These are phyloP conservation scores for Coemansia sp. DNA, from an alignment of 192 early-diverging fungal genomes.

Conservation along the genomic window DNA sequence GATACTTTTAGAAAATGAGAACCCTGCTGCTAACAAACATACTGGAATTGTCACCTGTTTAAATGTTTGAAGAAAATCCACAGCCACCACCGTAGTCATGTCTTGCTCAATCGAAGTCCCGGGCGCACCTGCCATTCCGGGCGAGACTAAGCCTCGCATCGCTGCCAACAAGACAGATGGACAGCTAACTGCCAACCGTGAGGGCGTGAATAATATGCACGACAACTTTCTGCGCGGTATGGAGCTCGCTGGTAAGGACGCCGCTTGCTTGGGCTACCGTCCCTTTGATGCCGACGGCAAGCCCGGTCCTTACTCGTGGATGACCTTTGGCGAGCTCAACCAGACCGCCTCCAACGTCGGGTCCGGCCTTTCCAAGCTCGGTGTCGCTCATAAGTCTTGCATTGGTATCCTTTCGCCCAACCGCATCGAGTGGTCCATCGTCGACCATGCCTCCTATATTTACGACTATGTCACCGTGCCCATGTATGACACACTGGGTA, in stretches of 20 bases:
- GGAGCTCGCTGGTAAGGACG: conserved; percentile 37
- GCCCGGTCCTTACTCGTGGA: conserved; percentile 75
- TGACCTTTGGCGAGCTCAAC: conserved; percentile 73
- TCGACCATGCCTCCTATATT: conserved; percentile 59
- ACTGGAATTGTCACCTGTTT: neutral
- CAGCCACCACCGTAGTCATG: neutral
- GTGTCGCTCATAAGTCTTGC: conserved; percentile 60
- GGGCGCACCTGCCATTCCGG: conserved; percentile 25
- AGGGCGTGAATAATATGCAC: conserved; percentile 53
- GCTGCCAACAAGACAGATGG: conserved; percentile 34
- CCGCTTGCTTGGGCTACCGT: conserved; percentile 42
- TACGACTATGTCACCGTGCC: conserved; percentile 78
- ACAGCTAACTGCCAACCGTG: conserved; percentile 24
- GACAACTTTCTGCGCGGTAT: conserved; percentile 52
- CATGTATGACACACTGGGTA: conserved; percentile 84
- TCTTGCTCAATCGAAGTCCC: conserved; percentile 42
- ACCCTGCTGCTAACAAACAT: neutral
- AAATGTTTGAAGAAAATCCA: neutral
- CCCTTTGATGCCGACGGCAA: conserved; percentile 48
- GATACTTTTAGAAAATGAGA: neutral
- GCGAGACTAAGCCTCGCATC: conserved; percentile 53
- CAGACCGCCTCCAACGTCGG: conserved; percentile 66
- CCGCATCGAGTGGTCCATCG: conserved; percentile 50
- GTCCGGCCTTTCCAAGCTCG: conserved; percentile 77
- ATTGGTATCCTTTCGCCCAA: conserved; percentile 73